Evolutionary conservation across 495 filamentous ascomycete genomes (phyloP).

Genomic region (Neurospora pannonica): DNA sequence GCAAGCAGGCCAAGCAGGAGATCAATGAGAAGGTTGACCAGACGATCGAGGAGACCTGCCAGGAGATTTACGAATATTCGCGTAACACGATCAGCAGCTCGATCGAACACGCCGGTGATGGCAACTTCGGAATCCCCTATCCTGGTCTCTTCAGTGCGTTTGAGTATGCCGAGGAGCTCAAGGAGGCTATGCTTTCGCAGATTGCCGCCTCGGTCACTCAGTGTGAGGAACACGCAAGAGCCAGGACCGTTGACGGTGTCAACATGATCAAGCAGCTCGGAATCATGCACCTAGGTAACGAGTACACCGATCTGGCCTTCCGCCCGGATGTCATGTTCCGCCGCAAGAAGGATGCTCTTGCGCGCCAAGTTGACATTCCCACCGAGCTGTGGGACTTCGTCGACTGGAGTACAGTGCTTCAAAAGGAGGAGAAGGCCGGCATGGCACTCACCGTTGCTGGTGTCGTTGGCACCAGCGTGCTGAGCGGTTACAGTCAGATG

Average conservation of each 20-base stretch:
- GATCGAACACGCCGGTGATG: conserved; percentile 66
- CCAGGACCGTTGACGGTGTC: conserved; percentile 71
- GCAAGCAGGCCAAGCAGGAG: conserved; percentile 72
- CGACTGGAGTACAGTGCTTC: conserved; percentile 70
- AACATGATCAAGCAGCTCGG: conserved; percentile 80
- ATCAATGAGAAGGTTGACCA: conserved; percentile 71
- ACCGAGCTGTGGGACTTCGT: conserved; percentile 91
- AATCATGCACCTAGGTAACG: conserved; percentile 76
- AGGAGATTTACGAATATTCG: conserved; percentile 75
- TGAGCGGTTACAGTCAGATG: conserved; percentile 80
- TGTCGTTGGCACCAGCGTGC: conserved; percentile 66
- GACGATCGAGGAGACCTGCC: conserved; percentile 74
- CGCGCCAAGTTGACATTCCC: conserved; percentile 74
- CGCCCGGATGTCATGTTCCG: conserved; percentile 87
- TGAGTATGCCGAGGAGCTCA: conserved; percentile 88
- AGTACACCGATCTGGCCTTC: conserved; percentile 78
- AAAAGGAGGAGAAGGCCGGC: conserved; percentile 86
- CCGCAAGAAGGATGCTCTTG: conserved; percentile 66
- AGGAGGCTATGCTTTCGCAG: conserved; percentile 80
- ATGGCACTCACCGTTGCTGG: conserved; percentile 92
- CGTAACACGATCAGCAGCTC: conserved; percentile 59
- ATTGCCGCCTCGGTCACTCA: conserved; percentile 65
- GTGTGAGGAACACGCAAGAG: conserved; percentile 79
- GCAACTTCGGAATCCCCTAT: conserved; percentile 72
- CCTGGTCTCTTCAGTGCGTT: conserved; percentile 77